phyloP scores from a whole-genome alignment of 1,284 basidiomycete genomes.

The Cystobasidium sp. region DNA sequence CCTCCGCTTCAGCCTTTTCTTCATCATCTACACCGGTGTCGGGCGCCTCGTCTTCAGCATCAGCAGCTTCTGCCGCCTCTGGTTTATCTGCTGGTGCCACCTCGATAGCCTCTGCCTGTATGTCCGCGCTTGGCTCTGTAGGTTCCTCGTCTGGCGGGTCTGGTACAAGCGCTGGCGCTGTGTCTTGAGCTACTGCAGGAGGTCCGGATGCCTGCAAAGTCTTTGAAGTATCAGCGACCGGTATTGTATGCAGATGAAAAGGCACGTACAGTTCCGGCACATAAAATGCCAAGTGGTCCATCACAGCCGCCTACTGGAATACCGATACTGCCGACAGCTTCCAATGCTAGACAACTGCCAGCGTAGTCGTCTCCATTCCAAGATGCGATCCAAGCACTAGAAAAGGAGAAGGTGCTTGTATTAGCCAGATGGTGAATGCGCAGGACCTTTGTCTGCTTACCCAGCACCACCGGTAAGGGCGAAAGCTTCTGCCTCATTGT shows the following conservation, averaged over 20 bases:
- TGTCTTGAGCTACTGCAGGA: too few species aligned
- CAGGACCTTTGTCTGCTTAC: background rate
- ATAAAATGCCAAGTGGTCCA: background rate
- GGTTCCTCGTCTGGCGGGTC: too few species aligned
- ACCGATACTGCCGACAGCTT: background rate
- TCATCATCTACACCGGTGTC: background rate
- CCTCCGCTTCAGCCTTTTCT: background rate
- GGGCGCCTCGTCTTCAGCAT: too few species aligned
- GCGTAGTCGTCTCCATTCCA: conserved; percentile 13
- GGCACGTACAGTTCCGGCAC: background rate
- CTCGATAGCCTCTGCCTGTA: too few species aligned
- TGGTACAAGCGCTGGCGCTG: too few species aligned
- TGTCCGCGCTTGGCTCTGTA: too few species aligned
- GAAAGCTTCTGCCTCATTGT: background rate
- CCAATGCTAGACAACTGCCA: conserved; percentile 8
- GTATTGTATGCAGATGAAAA: too few species aligned
- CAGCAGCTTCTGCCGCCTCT: too few species aligned
- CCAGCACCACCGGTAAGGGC: conserved; percentile 10
- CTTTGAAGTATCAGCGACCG: too few species aligned
- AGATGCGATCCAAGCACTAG: conserved; percentile 6
- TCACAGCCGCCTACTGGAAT: background rate
- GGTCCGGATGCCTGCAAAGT: too few species aligned
- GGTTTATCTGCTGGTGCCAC: too few species aligned
- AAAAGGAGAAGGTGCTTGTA: background rate
- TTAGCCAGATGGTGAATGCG: background rate